Evolutionary conservation across 2,329 filamentous ascomycete genomes (phyloP).

Genomic region (Sarocladium strictum): DNA sequence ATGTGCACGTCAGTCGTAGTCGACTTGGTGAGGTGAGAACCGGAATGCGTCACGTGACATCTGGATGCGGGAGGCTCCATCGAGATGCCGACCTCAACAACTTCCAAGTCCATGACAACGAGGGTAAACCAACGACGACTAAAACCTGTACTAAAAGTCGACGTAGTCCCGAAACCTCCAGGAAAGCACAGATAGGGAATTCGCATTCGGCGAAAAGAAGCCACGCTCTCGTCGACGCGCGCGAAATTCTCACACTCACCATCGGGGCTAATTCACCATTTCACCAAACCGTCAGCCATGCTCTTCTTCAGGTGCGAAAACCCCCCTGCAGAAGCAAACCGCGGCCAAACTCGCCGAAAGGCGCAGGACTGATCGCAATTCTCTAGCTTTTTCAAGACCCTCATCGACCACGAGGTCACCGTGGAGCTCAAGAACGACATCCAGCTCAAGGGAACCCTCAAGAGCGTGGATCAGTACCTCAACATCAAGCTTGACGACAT

Average conservation of each 20-base stretch:
- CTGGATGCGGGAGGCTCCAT: not conserved
- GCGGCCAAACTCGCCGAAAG: too few species aligned
- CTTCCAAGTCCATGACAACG: not conserved
- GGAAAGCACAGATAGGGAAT: too few species aligned
- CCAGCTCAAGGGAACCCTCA: slow-evolving; percentile 88
- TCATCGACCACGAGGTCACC: slow-evolving; percentile 94
- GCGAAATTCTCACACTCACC: not conserved
- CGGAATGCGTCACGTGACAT: not conserved
- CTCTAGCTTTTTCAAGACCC: slow-evolving; percentile 94
- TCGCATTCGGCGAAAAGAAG: too few species aligned
- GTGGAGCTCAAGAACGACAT: slow-evolving; percentile 99
- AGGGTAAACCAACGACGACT: not conserved
- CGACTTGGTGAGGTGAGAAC: not conserved
- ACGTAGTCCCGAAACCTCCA: too few species aligned
- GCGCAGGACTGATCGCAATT: not conserved
- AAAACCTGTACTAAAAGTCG: too few species aligned
- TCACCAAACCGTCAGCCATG: slow-evolving; percentile 3
- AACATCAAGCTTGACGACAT: slow-evolving; percentile 99
- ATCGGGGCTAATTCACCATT: not conserved
- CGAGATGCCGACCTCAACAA: not conserved
- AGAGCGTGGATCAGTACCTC: slow-evolving; percentile 97
- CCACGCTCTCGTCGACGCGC: too few species aligned
- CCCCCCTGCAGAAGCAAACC: too few species aligned
- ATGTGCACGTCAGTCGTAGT: not conserved
- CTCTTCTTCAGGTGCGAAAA: slow-evolving; percentile 14